Percentiles rank a stretch among this genome's conserved stretches.
Conservation (phyloP, 2,329 filamentous ascomycete species). For the Alternaria viburni region DNA sequence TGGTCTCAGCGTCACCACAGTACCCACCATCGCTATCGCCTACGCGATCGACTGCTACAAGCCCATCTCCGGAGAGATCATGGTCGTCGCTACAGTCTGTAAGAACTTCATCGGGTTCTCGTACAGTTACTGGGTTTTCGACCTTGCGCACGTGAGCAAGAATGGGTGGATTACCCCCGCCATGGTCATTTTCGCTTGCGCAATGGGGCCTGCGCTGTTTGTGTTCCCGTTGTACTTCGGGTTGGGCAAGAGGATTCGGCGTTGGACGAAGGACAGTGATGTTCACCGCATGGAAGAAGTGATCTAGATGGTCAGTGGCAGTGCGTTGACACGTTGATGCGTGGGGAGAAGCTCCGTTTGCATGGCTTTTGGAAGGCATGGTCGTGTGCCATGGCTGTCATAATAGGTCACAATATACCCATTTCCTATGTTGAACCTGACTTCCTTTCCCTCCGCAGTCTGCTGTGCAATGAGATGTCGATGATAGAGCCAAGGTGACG, state of each 20-base stretch:
- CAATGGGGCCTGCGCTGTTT: constrained; percentile 48
- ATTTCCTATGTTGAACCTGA: not conserved
- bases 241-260: constrained; percentile 50
- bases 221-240: constrained; percentile 52
- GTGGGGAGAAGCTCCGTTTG: not conserved
- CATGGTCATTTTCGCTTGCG: constrained; percentile 54
- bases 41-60: constrained; percentile 58
- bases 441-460: not conserved
- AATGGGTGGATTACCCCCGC: constrained; percentile 50
- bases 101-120: constrained; percentile 56
- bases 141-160: constrained; percentile 42
- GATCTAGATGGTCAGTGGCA: constrained; percentile 3
- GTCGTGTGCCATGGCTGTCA: not conserved
- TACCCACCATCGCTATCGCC: constrained; percentile 53
- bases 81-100: constrained; percentile 53
- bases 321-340: not conserved
- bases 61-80: constrained; percentile 54
- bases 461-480: not conserved
- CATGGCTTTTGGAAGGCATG: not conserved
- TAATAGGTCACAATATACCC: not conserved
- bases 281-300: constrained; percentile 24
- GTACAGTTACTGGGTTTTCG: constrained; percentile 52
- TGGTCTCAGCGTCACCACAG: constrained; percentile 50
- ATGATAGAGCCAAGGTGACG: not conserved
- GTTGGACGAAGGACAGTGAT: constrained; percentile 42